A percentile compares a stretch with the other conserved stretches of the same genome.
These are phyloP conservation scores for Tritrichomonas foetus DNA, from an alignment of 208 protist genomes.

Conservation along the genomic window DNA sequence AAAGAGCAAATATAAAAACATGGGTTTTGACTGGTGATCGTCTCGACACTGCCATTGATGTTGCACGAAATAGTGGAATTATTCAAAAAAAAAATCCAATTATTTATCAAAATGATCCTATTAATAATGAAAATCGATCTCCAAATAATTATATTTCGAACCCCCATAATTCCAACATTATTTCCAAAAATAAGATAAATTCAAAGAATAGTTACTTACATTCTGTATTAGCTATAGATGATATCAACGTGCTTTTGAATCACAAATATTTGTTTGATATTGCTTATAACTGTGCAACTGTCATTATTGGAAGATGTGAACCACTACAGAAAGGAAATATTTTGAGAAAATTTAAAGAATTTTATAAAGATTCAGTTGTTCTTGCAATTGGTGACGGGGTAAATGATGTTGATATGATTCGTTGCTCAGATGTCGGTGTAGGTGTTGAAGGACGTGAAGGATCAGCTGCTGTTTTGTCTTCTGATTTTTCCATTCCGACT, in stretches of 20 bases:
- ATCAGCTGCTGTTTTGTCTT: not conserved
- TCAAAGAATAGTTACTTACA: too few relatives aligned
- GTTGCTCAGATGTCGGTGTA: conserved; percentile 80
- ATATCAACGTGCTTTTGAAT: too few relatives aligned
- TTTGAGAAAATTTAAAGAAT: not conserved
- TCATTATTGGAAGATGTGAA: not conserved
- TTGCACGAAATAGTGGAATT: conserved; percentile 54
- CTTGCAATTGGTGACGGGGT: conserved; percentile 91
- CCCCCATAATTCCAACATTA: too few relatives aligned
- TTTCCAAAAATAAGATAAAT: too few relatives aligned
- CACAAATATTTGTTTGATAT: too few relatives aligned
- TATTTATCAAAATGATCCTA: too few relatives aligned
- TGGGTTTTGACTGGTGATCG: conserved; percentile 98
- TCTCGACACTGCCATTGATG: conserved; percentile 81
- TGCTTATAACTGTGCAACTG: not conserved
- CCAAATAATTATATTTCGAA: too few relatives aligned
- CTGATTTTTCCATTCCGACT: conserved; percentile 31
- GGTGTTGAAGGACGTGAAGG: conserved; percentile 58
- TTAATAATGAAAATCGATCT: too few relatives aligned
- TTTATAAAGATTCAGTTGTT: not conserved
- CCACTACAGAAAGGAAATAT: not conserved
- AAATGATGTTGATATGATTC: conserved; percentile 94
- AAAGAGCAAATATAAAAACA: conserved; percentile 72
- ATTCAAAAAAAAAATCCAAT: not conserved
- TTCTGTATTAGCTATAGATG: too few relatives aligned